Conservation (phyloP, 2,329 filamentous ascomycete species). For the Fusarium poae region DNA sequence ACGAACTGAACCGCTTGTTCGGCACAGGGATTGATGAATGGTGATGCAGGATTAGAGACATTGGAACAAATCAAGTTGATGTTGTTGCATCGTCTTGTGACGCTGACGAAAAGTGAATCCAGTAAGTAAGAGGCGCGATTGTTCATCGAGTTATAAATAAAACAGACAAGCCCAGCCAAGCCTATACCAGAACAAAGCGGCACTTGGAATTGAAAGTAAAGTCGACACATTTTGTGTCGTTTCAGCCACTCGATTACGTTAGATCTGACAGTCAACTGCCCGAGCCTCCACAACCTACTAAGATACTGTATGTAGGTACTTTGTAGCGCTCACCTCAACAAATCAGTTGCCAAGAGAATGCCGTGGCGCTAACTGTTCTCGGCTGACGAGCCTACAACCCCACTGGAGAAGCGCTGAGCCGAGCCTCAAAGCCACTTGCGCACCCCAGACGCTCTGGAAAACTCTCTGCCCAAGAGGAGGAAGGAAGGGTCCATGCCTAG, state of each 20-base stretch:
- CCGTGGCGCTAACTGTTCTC: background rate
- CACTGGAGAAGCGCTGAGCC: constrained; percentile 9
- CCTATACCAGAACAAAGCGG: constrained; percentile 11
- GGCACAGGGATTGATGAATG: constrained; percentile 31
- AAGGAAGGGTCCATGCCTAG: background rate
- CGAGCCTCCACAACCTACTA: background rate
- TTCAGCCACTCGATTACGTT: constrained; percentile 29
- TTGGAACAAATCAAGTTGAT: constrained; percentile 1
- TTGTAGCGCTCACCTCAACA: constrained; percentile 6
- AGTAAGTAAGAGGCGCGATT: background rate
- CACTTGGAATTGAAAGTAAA: background rate
- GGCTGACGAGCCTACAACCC: background rate
- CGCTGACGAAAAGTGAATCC: constrained; percentile 23
- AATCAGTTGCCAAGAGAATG: constrained; percentile 7
- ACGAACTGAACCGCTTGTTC: constrained; percentile 19
- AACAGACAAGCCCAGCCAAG: constrained; percentile 4
- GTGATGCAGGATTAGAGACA: constrained; percentile 35
- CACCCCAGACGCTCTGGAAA: constrained; percentile 9
- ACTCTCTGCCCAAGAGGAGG: background rate
- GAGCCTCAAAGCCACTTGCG: constrained; percentile 9
- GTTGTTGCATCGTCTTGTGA: constrained; percentile 26
- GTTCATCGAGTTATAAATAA: constrained; percentile 36
- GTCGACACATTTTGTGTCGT: constrained; percentile 4
- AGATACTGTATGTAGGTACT: background rate
- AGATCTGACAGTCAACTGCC: background rate